phyloP scores from a whole-genome alignment of 208 protist genomes.

The Leptomonas pyrrhocoris region DNA sequence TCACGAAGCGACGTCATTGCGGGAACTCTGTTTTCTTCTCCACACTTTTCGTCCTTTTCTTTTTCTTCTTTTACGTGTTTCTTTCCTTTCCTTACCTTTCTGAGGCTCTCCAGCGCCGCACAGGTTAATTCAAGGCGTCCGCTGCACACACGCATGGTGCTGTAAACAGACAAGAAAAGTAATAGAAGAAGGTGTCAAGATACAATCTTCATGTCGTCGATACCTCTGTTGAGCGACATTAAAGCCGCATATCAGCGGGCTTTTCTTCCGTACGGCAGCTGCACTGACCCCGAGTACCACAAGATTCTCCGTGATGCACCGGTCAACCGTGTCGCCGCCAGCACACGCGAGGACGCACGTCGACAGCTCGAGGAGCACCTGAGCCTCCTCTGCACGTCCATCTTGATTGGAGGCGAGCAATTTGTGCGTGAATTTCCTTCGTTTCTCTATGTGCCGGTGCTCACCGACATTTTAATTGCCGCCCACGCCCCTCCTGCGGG shows the following conservation, averaged over 20 bases:
- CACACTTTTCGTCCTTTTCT: not conserved
- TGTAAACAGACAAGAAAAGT: constrained; percentile 6
- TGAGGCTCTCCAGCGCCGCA: not conserved
- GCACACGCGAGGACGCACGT: constrained; percentile 1
- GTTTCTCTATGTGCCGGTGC: constrained; percentile 25
- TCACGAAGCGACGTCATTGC: too few relatives aligned
- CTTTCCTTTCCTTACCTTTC: constrained; percentile 3
- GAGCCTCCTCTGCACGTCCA: constrained; percentile 39
- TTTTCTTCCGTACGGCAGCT: not conserved
- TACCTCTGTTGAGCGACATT: constrained; percentile 14
- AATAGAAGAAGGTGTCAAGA: too few relatives aligned
- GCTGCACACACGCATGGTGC: too few relatives aligned
- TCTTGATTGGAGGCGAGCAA: constrained; percentile 51
- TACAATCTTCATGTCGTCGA: constrained; percentile 17
- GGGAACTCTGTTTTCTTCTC: too few relatives aligned
- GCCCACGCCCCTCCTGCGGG: not conserved
- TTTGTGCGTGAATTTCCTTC: constrained; percentile 41
- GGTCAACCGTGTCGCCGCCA: not conserved
- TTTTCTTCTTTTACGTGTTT: not conserved
- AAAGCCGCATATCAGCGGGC: constrained; percentile 5
- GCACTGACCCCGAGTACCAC: not conserved
- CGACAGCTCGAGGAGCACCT: constrained; percentile 28
- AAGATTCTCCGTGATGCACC: not conserved
- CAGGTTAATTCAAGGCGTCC: too few relatives aligned
- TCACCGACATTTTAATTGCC: constrained; percentile 37